Percentiles rank a stretch among this genome's conserved stretches.
These are phyloP conservation scores for Tulasnella calospora DNA, from an alignment of 768 basidiomycete genomes.

Conservation along the genomic window DNA sequence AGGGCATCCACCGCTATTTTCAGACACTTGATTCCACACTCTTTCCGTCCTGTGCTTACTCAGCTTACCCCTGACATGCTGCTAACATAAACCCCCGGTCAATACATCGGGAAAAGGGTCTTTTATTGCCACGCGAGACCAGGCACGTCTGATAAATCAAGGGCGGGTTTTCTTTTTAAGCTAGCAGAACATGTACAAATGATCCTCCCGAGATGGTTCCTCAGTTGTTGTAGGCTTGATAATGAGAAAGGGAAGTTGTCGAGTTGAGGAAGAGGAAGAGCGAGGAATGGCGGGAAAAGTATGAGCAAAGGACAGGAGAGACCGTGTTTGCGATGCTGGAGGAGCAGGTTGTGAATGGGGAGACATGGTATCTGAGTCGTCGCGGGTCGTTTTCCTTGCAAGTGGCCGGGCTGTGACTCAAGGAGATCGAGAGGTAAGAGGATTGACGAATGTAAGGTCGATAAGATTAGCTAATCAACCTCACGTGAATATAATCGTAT, in stretches of 20 bases:
- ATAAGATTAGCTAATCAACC: too few relatives aligned
- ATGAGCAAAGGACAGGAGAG: constrained; percentile 21
- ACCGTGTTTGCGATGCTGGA: background rate
- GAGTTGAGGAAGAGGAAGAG: background rate
- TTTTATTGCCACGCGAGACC: too few relatives aligned
- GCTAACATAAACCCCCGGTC: too few relatives aligned
- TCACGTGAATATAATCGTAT: too few relatives aligned
- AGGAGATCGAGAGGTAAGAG: too few relatives aligned
- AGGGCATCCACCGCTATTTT: background rate
- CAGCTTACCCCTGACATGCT: constrained; percentile 1
- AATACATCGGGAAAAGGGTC: too few relatives aligned
- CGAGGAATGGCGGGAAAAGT: constrained; percentile 23
- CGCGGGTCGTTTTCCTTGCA: background rate
- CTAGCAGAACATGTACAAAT: too few relatives aligned
- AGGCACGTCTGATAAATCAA: too few relatives aligned
- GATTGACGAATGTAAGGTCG: too few relatives aligned
- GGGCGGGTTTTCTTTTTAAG: too few relatives aligned
- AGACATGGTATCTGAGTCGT: constrained; percentile 1
- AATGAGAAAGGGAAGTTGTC: background rate
- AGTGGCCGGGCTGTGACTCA: background rate
- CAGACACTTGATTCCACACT: background rate
- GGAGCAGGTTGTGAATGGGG: background rate
- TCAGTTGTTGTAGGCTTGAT: background rate
- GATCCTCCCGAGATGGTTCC: constrained; percentile 26
- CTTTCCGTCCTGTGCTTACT: constrained; percentile 3